A percentile compares a stretch with the other conserved stretches of the same genome.
phyloP scores from a whole-genome alignment of 257 asterid species.

The Salvia hispanica region DNA sequence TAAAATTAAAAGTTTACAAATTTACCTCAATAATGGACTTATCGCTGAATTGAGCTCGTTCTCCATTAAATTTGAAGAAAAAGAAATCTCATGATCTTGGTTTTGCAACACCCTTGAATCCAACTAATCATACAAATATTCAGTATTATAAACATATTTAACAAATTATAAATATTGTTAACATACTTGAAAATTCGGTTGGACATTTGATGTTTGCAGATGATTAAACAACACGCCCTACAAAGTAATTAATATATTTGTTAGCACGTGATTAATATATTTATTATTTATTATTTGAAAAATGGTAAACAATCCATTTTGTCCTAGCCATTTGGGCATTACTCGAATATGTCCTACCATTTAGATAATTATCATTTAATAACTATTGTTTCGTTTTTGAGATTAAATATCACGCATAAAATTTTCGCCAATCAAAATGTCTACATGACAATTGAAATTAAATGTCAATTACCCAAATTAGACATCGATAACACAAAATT shows the following conservation, averaged over 20 bases:
- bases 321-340: too few relatives aligned
- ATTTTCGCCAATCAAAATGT: too few relatives aligned
- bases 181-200: constrained; percentile 36
- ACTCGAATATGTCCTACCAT: too few relatives aligned
- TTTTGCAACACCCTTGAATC: constrained; percentile 28
- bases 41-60: constrained; percentile 27
- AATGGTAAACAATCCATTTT: too few relatives aligned
- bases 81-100: constrained; percentile 15
- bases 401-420: too few relatives aligned
- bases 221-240: constrained; percentile 31
- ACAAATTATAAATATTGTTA: neutral
- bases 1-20: neutral
- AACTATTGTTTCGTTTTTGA: too few relatives aligned
- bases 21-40: constrained; percentile 38
- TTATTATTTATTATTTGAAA: too few relatives aligned
- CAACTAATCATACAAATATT: constrained; percentile 13
- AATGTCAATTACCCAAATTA: too few relatives aligned
- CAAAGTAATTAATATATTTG: neutral
- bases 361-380: too few relatives aligned
- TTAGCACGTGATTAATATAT: neutral
- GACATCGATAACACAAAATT: too few relatives aligned
- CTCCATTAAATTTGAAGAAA: constrained; percentile 28
- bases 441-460: too few relatives aligned
- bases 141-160: neutral
- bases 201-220: constrained; percentile 17